A percentile compares a stretch with the other conserved stretches of the same genome.
Conservation (phyloP, 148 eudicot species). For the Fagopyrum homotropicum region DNA sequence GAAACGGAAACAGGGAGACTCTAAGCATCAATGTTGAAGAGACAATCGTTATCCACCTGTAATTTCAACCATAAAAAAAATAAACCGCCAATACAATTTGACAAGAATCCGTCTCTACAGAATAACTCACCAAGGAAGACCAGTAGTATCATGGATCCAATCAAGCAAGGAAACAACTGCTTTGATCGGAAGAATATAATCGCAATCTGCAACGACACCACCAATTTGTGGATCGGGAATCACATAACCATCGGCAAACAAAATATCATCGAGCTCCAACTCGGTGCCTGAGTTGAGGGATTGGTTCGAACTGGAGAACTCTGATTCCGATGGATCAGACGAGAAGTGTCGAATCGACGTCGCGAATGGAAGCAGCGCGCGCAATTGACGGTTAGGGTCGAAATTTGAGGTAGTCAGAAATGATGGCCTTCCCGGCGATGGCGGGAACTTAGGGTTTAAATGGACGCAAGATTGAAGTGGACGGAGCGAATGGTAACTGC, state of each 20-base stretch:
- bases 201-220: conserved; percentile 15
- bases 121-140: conserved; percentile 62
- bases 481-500: conserved; percentile 2
- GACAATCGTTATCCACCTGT: conserved; percentile 69
- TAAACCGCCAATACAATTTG: background rate
- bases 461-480: conserved; percentile 10
- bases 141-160: conserved; percentile 44
- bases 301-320: conserved; percentile 14
- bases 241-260: conserved; percentile 25
- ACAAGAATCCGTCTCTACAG: conserved; percentile 1
- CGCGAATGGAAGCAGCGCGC: background rate
- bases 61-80: background rate
- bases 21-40: conserved; percentile 66
- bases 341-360: conserved; percentile 30
- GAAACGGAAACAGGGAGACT: conserved; percentile 50
- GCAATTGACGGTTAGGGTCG: background rate
- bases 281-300: conserved; percentile 26
- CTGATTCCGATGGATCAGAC: conserved; percentile 17
- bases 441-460: conserved; percentile 4
- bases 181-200: conserved; percentile 42
- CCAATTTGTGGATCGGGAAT: conserved; percentile 10
- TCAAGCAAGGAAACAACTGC: conserved; percentile 47
- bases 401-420: background rate
- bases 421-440: background rate
- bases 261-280: conserved; percentile 28